Percentiles rank a stretch among this genome's conserved stretches.
Evolutionary conservation across 2,329 filamentous ascomycete genomes (phyloP).

Genomic region (Sporothrix sp.): DNA sequence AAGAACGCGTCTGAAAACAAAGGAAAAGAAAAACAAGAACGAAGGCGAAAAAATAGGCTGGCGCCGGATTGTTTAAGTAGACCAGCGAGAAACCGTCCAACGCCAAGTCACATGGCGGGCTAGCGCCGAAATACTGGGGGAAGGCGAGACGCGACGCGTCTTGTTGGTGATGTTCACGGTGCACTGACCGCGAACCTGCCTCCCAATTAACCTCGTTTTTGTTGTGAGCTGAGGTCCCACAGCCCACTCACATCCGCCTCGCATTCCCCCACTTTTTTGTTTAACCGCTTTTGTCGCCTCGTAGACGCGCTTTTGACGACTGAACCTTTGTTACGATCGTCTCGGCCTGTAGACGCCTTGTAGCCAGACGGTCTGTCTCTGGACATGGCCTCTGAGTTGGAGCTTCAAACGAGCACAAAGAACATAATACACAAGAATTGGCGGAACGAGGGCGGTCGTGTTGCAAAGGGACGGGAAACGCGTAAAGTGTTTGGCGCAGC

Average conservation of each 20-base stretch:
- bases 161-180: slow-evolving; percentile 11
- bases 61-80: slow-evolving; percentile 19
- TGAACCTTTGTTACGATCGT: too few relatives aligned
- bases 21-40: neutral
- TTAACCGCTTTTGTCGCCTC: neutral
- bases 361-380: too few relatives aligned
- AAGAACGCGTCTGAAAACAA: too few relatives aligned
- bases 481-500: too few relatives aligned
- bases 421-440: too few relatives aligned
- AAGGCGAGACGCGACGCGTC: slow-evolving; percentile 16
- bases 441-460: neutral
- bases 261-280: slow-evolving; percentile 6
- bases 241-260: slow-evolving; percentile 7
- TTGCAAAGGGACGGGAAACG: neutral
- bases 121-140: slow-evolving; percentile 12
- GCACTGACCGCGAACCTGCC: slow-evolving; percentile 6
- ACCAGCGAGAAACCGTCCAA: slow-evolving; percentile 8
- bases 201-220: slow-evolving; percentile 6
- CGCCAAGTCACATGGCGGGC: slow-evolving; percentile 18
- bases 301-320: too few relatives aligned
- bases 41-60: slow-evolving; percentile 14
- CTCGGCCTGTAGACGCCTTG: too few relatives aligned
- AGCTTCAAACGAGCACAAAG: too few relatives aligned
- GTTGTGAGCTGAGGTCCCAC: slow-evolving; percentile 11
- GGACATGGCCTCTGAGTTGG: too few relatives aligned